A percentile compares a stretch with the other conserved stretches of the same genome.
These are phyloP conservation scores for Aspergillus sergii DNA, from an alignment of 2,329 filamentous ascomycete species.

Conservation along the genomic window DNA sequence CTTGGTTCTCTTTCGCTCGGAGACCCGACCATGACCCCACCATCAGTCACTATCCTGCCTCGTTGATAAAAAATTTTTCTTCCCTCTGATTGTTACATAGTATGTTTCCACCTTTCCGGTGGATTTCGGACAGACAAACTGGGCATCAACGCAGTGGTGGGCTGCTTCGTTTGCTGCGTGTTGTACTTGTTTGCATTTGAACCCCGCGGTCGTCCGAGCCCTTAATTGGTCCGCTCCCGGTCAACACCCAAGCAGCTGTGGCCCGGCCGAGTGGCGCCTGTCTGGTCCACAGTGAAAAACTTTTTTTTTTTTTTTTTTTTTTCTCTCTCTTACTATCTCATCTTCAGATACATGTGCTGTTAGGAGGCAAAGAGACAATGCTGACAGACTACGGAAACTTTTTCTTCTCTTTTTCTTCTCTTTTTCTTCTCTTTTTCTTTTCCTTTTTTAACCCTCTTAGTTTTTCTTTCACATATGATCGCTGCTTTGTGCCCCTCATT, in stretches of 20 bases:
- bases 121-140: slow-evolving; percentile 29
- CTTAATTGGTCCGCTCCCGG: slow-evolving; percentile 34
- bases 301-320: neutral
- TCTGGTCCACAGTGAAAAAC: slow-evolving; percentile 18
- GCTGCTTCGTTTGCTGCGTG: slow-evolving; percentile 18
- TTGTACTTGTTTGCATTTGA: slow-evolving; percentile 25
- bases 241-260: slow-evolving; percentile 15
- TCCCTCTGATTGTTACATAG: slow-evolving; percentile 19
- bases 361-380: neutral
- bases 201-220: slow-evolving; percentile 24
- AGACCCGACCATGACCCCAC: slow-evolving; percentile 24
- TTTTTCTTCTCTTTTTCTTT: neutral
- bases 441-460: neutral
- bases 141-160: slow-evolving; percentile 42
- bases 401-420: neutral
- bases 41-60: slow-evolving; percentile 12
- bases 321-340: neutral
- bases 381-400: neutral
- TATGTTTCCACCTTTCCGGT: slow-evolving; percentile 16
- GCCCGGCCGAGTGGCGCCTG: slow-evolving; percentile 24
- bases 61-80: slow-evolving; percentile 25
- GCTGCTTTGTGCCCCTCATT: slow-evolving; percentile 5
- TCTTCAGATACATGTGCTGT: neutral
- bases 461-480: neutral
- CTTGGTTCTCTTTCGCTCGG: slow-evolving; percentile 29